Conservation (phyloP, 352 stramenopile genomes). For the Pythium aphanidermatum region DNA sequence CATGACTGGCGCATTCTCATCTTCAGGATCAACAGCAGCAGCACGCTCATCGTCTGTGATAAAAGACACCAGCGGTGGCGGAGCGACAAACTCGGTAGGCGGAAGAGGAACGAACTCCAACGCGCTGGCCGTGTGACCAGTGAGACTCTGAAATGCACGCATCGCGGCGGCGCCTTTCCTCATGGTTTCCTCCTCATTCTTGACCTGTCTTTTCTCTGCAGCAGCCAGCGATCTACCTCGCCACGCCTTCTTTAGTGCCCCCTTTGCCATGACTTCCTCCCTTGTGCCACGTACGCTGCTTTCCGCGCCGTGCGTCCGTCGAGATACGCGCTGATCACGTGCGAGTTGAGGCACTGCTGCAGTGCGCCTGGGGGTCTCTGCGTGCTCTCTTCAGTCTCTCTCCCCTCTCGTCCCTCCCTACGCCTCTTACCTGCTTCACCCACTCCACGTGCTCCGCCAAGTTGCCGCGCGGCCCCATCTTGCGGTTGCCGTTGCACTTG, state of each 20-base stretch:
- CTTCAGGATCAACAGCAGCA: conserved; percentile 2
- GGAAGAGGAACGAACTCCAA: conserved; percentile 4
- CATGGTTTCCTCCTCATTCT: conserved; percentile 19
- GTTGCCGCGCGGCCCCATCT: conserved; percentile 10
- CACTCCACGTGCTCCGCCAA: conserved; percentile 52
- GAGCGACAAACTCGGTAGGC: not conserved
- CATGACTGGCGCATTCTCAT: conserved; percentile 15
- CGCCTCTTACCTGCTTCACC: conserved; percentile 36
- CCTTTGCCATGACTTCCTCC: too few species aligned
- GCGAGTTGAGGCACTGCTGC: conserved; percentile 74
- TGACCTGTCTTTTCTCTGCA: too few species aligned
- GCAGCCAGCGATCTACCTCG: too few species aligned
- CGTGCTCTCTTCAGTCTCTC: too few species aligned
- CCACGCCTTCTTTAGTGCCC: too few species aligned
- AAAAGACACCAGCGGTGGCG: conserved; percentile 14
- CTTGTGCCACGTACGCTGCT: conserved; percentile 21
- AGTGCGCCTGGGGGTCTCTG: conserved; percentile 35
- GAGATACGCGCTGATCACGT: conserved; percentile 70
- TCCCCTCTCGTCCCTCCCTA: not conserved
- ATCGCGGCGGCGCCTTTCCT: conserved; percentile 11
- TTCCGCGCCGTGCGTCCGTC: conserved; percentile 45
- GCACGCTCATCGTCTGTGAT: not conserved
- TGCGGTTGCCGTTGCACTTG: conserved; percentile 11
- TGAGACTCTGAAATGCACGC: conserved; percentile 10
- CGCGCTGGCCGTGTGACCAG: not conserved